Conservation (phyloP, 225 moss, liverwort and hornwort species). For the Marchantia polymorpha region DNA sequence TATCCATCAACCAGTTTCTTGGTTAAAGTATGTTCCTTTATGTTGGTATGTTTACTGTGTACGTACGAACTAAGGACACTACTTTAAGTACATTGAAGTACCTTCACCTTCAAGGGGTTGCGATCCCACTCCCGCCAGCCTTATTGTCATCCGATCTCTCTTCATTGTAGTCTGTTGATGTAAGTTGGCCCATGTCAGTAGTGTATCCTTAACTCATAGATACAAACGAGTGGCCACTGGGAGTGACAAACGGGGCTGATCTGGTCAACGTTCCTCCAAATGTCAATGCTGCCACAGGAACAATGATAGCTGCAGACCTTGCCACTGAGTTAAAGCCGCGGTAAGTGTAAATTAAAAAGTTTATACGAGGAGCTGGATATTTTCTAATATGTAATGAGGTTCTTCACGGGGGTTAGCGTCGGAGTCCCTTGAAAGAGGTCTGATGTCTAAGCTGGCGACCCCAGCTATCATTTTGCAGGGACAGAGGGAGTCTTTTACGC, state of each 20-base stretch:
- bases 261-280: constrained; percentile 42
- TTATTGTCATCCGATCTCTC: not conserved
- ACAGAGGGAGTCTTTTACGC: constrained; percentile 74
- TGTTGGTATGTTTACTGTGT: not conserved
- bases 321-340: constrained; percentile 87
- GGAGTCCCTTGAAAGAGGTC: not conserved
- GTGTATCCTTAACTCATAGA: constrained; percentile 55
- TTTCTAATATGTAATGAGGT: not conserved
- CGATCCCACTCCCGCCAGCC: not conserved
- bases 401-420: not conserved
- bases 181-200: not conserved
- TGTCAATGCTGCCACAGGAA: constrained; percentile 49
- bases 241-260: constrained; percentile 49
- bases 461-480: constrained; percentile 90
- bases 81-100: not conserved
- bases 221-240: constrained; percentile 96
- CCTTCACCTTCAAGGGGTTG: not conserved
- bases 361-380: constrained; percentile 31
- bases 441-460: constrained; percentile 26
- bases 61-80: not conserved
- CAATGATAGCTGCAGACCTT: constrained; percentile 68
- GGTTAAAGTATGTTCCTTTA: not conserved
- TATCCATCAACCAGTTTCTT: constrained; percentile 20
- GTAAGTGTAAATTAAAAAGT: constrained; percentile 38
- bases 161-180: not conserved